These are phyloP conservation scores for Emydomyces testavorans DNA, from an alignment of 2,329 filamentous ascomycete genomes.

Conservation along the genomic window DNA sequence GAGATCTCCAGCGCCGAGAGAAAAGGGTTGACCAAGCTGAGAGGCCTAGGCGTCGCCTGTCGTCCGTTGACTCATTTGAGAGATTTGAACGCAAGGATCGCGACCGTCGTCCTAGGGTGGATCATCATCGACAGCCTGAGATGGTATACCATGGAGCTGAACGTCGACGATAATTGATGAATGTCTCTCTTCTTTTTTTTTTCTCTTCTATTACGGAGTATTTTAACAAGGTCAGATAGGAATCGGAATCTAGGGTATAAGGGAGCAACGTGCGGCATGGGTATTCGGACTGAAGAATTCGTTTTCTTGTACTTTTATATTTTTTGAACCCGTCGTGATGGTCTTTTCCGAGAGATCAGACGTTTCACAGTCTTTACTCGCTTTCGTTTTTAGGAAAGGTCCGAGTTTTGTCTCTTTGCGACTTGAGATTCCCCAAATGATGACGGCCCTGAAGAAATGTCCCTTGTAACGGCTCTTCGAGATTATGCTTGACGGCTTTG, in stretches of 20 bases:
- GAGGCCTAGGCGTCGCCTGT: not conserved
- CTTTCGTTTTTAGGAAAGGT: too few species aligned
- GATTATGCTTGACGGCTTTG: too few species aligned
- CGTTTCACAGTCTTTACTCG: too few species aligned
- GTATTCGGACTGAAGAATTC: too few species aligned
- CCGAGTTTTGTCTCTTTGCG: too few species aligned
- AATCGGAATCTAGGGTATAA: not conserved
- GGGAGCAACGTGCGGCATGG: too few species aligned
- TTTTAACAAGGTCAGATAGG: not conserved
- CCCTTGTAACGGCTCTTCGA: too few species aligned
- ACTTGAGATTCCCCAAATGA: too few species aligned
- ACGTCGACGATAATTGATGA: not conserved
- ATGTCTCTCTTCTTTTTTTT: not conserved
- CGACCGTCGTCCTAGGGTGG: conserved; percentile 5
- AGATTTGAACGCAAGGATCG: conserved; percentile 12
- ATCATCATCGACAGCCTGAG: not conserved
- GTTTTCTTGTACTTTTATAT: not conserved
- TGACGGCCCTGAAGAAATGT: too few species aligned
- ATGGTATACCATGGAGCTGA: not conserved
- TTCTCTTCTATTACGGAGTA: not conserved
- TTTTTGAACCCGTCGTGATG: not conserved
- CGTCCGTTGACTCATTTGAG: conserved; percentile 8
- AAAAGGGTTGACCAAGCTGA: not conserved
- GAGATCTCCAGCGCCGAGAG: conserved; percentile 10
- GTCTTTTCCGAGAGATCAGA: too few species aligned